Evolutionary conservation across 768 basidiomycete species (phyloP).

Genomic region (Lyophyllum semitale): DNA sequence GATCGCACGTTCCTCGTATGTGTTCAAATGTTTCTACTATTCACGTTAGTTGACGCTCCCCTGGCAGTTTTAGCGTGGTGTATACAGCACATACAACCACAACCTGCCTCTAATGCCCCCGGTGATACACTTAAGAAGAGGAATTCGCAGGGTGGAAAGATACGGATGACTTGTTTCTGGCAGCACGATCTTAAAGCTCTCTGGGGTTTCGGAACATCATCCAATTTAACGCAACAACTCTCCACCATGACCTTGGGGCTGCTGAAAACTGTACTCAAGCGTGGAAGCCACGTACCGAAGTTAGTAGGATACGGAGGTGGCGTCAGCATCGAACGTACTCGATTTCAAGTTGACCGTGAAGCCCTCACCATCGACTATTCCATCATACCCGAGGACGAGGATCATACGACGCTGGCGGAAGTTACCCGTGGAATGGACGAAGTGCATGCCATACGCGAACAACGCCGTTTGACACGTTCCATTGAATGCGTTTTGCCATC

Average conservation of each 20-base stretch:
- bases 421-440: slow-evolving; percentile 59
- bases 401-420: slow-evolving; percentile 33
- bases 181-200: slow-evolving; percentile 89
- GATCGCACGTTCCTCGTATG: slow-evolving; percentile 78
- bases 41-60: slow-evolving; percentile 12
- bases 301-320: slow-evolving; percentile 80
- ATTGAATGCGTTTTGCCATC: slow-evolving; percentile 82
- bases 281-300: slow-evolving; percentile 74
- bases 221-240: slow-evolving; percentile 74
- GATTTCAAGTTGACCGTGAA: slow-evolving; percentile 82
- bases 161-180: slow-evolving; percentile 92
- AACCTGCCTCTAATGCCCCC: slow-evolving; percentile 27
- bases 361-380: slow-evolving; percentile 83
- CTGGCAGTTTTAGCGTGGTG: slow-evolving; percentile 86
- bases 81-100: slow-evolving; percentile 66
- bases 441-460: slow-evolving; percentile 63
- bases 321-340: slow-evolving; percentile 75
- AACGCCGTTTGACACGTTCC: slow-evolving; percentile 68
- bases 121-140: slow-evolving; percentile 35
- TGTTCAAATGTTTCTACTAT: slow-evolving; percentile 2
- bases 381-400: slow-evolving; percentile 76
- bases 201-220: slow-evolving; percentile 76
- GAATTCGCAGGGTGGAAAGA: slow-evolving; percentile 32
- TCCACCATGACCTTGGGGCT: slow-evolving; percentile 84
- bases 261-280: slow-evolving; percentile 77